Percentiles rank a stretch among this genome's conserved stretches.
Conservation (phyloP, 2,329 filamentous ascomycete species). For the Macroventuria anomochaeta region DNA sequence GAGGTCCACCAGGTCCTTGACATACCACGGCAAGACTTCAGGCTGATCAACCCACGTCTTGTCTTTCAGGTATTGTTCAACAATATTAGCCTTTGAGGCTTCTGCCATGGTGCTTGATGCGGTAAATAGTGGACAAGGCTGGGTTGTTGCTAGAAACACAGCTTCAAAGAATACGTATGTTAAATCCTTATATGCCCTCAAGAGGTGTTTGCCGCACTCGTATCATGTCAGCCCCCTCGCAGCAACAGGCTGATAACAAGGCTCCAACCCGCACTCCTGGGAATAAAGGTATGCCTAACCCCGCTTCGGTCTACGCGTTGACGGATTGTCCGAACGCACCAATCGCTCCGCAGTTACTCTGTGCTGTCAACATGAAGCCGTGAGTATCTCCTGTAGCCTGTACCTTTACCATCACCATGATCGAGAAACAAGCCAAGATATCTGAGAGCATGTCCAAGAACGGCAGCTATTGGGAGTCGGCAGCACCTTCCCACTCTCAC, state of each 20-base stretch:
- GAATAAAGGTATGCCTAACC: constrained; percentile 9
- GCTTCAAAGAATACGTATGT: background rate
- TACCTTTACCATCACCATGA: background rate
- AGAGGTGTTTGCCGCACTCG: background rate
- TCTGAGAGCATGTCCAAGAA: background rate
- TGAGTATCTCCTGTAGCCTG: background rate
- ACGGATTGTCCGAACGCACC: background rate
- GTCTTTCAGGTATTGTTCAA: constrained; percentile 24
- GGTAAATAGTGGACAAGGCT: background rate
- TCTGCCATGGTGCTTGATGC: constrained; percentile 19
- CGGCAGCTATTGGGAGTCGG: constrained; percentile 16
- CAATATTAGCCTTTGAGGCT: constrained; percentile 11
- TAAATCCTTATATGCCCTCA: background rate
- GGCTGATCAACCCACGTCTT: constrained; percentile 30
- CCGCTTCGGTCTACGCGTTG: constrained; percentile 1
- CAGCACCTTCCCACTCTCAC: constrained; percentile 16
- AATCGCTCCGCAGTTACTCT: background rate
- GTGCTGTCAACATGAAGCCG: background rate
- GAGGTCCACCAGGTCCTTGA: constrained; percentile 39
- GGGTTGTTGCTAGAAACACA: background rate
- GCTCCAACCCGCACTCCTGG: constrained; percentile 1
- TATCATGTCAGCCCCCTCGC: background rate
- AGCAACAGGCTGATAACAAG: constrained; percentile 3
- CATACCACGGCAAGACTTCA: constrained; percentile 40
- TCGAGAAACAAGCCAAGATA: background rate